Base-by-base conservation (phyloP, 805 yeast genomes). In the Wickerhamomyces bisporus region DNA sequence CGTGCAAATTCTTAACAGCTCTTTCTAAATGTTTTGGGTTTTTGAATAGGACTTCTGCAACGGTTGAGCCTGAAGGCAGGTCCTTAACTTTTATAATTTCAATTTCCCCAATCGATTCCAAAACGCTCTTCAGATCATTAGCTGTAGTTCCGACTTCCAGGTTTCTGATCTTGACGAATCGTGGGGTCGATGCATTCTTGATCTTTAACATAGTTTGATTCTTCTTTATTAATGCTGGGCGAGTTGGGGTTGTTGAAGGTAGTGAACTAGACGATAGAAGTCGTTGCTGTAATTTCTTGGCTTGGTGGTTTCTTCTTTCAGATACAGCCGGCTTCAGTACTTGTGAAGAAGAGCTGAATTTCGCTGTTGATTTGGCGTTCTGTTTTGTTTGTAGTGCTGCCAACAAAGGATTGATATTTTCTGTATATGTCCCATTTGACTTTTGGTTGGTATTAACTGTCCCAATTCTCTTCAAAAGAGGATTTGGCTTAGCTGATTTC, bases 61-160 rank as follows among this genome's bases (percentile, higher is more conserved):
- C 55, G 7, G 66, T 49, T 0, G 70, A 63, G 3, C 70, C 71
- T 2, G 66, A 53, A 5, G 66, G 59, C 20, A 64, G 38, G 36
- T 66, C 69, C n/a, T 41, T 50, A 1, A 65, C 53, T 38, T 50
- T 53, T 5, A 62, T 41, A 11, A 39, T 41, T 3, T 50, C 44
- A 21, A 58, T 45, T 3, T 34, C 31, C 3, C 63, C 56, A 10
- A 60, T 39, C 19, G 30, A 29, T 3, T 49, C 40, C 34, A 61
- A 39, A 5, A 58, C 60, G 3, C 40, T 32, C 20, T 29, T 36
- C n/a, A 65, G 44, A 35, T 64, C 67, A 5, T 40, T 34, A 13
- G 51, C 48, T 2, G 58, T 37, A 0, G 61, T 65, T 5, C 60
- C 66, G 11, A 49, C 46, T 15, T 45, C 51, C 7, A 65, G 35